A percentile compares a stretch with the other conserved stretches of the same genome.
phyloP scores from a whole-genome alignment of 2,329 filamentous ascomycete species.

The Achaetomium macrosporum region DNA sequence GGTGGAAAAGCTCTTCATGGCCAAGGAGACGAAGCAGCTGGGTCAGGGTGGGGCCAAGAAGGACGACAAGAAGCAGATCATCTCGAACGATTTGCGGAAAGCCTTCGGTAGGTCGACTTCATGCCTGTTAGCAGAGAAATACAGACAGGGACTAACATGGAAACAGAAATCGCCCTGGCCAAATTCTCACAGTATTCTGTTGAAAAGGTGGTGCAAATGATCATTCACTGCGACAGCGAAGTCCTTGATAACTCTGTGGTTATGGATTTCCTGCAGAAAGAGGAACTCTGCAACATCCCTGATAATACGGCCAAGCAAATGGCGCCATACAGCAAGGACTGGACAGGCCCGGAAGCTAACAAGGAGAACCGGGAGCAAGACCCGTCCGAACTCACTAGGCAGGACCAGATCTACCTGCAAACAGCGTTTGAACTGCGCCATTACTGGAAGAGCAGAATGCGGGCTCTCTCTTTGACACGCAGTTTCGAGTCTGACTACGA shows the following conservation, averaged over 20 bases:
- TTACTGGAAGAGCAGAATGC: slow-evolving; percentile 98
- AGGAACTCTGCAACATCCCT: slow-evolving; percentile 86
- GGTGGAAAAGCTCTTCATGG: slow-evolving; percentile 94
- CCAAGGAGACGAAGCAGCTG: slow-evolving; percentile 89
- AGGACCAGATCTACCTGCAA: slow-evolving; percentile 91
- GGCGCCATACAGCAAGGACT: slow-evolving; percentile 94
- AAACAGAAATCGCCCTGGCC: slow-evolving; percentile 74
- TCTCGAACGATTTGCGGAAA: slow-evolving; percentile 83
- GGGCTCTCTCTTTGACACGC: slow-evolving; percentile 77
- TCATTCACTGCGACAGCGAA: slow-evolving; percentile 89
- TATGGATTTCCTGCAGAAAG: slow-evolving; percentile 93
- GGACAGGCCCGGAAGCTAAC: slow-evolving; percentile 80
- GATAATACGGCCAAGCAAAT: slow-evolving; percentile 87
- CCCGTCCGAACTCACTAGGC: slow-evolving; percentile 78
- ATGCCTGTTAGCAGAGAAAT: background rate
- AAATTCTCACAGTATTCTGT: slow-evolving; percentile 84
- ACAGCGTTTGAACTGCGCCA: slow-evolving; percentile 93
- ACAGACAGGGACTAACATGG: slow-evolving; percentile 28
- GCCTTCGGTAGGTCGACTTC: slow-evolving; percentile 60
- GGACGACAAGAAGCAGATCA: slow-evolving; percentile 96
- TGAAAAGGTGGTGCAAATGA: slow-evolving; percentile 83
- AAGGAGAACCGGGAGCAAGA: slow-evolving; percentile 78
- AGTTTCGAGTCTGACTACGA: slow-evolving; percentile 87
- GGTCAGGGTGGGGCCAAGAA: slow-evolving; percentile 68
- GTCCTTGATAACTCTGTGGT: slow-evolving; percentile 85